phyloP scores from a whole-genome alignment of 768 basidiomycete species.

The Megacollybia marginata region DNA sequence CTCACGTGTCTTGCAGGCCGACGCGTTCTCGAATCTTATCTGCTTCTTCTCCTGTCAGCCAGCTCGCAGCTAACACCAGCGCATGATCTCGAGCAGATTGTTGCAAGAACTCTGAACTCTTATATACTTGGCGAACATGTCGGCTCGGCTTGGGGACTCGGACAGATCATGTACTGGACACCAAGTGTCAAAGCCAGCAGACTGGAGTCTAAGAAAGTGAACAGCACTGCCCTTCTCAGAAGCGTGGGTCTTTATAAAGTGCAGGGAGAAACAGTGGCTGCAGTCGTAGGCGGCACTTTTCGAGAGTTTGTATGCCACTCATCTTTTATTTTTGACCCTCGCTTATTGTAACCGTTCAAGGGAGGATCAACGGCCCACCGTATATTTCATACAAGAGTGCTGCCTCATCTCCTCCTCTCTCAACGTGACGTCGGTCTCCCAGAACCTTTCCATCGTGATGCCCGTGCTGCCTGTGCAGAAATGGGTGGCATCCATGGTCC shows the following conservation, averaged over 20 bases:
- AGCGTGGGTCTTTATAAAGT: conserved; percentile 71
- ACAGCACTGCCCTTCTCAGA: conserved; percentile 29
- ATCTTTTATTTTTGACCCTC: background rate
- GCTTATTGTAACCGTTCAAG: conserved; percentile 14
- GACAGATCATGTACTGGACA: conserved; percentile 68
- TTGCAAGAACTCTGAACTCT: conserved; percentile 54
- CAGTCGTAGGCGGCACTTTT: conserved; percentile 68
- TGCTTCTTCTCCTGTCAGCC: conserved; percentile 63
- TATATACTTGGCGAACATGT: conserved; percentile 69
- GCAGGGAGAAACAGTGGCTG: conserved; percentile 70
- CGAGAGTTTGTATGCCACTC: conserved; percentile 47
- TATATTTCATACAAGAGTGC: conserved; percentile 41
- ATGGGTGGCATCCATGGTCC: conserved; percentile 43
- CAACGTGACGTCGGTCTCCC: conserved; percentile 31
- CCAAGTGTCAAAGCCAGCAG: conserved; percentile 41
- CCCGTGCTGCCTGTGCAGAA: conserved; percentile 29
- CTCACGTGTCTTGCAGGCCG: conserved; percentile 44
- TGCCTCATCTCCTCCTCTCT: conserved; percentile 32
- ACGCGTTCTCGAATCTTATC: conserved; percentile 69
- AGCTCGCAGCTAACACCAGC: conserved; percentile 34
- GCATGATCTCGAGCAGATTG: conserved; percentile 53
- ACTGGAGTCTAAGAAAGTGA: conserved; percentile 16
- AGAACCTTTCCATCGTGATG: conserved; percentile 41
- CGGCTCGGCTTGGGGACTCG: conserved; percentile 69
- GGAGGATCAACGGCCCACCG: conserved; percentile 42